These are phyloP conservation scores for Plasmodium chabaudi DNA, from an alignment of 169 alveolate species.

Conservation along the genomic window DNA sequence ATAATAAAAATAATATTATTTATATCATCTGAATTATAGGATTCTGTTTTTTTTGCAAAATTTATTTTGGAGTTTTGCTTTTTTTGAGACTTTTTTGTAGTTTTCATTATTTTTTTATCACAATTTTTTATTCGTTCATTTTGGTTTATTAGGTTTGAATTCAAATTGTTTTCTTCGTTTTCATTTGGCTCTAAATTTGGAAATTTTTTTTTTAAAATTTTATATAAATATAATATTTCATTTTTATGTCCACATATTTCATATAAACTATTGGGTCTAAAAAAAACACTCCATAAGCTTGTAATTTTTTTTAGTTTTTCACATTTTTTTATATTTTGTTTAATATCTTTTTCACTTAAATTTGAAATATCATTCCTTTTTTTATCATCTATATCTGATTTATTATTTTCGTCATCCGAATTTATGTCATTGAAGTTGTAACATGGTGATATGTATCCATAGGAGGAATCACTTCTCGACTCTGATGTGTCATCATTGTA, in stretches of 20 bases:
- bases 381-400: background rate
- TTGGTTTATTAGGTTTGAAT: no score
- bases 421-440: background rate
- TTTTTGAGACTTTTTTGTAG: background rate
- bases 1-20: slow-evolving; percentile 34
- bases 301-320: slow-evolving; percentile 30
- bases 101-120: background rate
- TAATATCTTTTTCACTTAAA: slow-evolving; percentile 8
- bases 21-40: no score
- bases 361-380: background rate
- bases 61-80: no score
- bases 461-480: no score
- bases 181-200: background rate
- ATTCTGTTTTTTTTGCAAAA: background rate
- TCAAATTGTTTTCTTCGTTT: background rate
- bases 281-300: slow-evolving; percentile 49
- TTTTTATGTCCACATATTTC: slow-evolving; percentile 71
- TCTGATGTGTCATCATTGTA: no score
- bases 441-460: background rate
- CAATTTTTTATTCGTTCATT: background rate
- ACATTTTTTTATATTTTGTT: slow-evolving; percentile 16
- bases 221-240: slow-evolving; percentile 36
- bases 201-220: slow-evolving; percentile 30
- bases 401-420: background rate
- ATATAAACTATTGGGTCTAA: slow-evolving; percentile 54